phyloP scores from a whole-genome alignment of 345 rosid genomes.

The Populus simonii region DNA sequence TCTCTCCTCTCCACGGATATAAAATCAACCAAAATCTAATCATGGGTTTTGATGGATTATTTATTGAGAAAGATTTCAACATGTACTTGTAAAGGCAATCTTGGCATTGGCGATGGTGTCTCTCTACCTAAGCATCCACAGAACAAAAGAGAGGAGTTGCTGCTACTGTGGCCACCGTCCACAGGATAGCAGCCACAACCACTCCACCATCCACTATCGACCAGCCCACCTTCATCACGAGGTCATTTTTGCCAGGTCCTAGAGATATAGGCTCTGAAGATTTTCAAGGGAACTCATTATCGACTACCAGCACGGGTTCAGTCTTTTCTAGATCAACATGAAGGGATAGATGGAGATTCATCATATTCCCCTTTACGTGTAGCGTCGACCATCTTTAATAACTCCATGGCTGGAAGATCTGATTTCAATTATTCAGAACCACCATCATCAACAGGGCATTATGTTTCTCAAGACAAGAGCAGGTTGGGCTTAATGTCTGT shows the following conservation, averaged over 20 bases:
- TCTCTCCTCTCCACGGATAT: no score
- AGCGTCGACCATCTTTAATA: conserved; percentile 58
- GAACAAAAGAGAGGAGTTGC: no score
- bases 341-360: conserved; percentile 61
- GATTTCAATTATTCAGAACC: conserved; percentile 36
- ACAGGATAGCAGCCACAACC: no score
- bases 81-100: no score
- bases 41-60: no score
- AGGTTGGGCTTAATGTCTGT: conserved; percentile 31
- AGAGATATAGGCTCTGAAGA: conserved; percentile 83
- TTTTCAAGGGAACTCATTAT: conserved; percentile 84
- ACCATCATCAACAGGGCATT: conserved; percentile 34
- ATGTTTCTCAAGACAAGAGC: conserved; percentile 31
- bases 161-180: no score
- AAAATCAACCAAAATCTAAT: no score
- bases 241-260: conserved; percentile 94
- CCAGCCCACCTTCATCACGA: conserved; percentile 17
- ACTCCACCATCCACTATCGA: no score
- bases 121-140: no score
- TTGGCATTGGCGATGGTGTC: no score
- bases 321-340: conserved; percentile 73
- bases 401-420: conserved; percentile 44
- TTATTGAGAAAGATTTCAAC: no score
- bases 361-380: conserved; percentile 82
- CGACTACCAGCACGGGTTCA: conserved; percentile 68